Conservation (phyloP, 1,284 basidiomycete genomes). For the Testicularia cyperi region DNA sequence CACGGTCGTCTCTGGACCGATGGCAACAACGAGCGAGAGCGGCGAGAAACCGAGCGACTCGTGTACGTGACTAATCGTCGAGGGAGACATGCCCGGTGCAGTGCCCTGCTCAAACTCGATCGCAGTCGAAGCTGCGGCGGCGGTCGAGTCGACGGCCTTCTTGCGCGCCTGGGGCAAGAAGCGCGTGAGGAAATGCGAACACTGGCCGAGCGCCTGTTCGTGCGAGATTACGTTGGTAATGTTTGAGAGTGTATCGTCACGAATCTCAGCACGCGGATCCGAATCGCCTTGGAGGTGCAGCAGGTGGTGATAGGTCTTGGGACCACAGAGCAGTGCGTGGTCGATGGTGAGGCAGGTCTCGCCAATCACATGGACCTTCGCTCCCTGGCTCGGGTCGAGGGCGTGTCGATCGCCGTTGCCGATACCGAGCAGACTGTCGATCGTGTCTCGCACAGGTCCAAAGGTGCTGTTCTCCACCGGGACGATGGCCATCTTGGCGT, state of each 20-base stretch:
- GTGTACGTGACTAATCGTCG: conserved; percentile 10
- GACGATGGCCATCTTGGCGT: conserved; percentile 37
- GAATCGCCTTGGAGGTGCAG: conserved; percentile 28
- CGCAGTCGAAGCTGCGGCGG: conserved; percentile 30
- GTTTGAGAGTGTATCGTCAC: conserved; percentile 35
- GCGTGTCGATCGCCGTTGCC: conserved; percentile 31
- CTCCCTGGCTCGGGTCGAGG: conserved; percentile 13
- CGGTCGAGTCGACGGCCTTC: conserved; percentile 35
- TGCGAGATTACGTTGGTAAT: conserved; percentile 43
- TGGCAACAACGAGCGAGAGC: conserved; percentile 30
- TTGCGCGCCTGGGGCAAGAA: conserved; percentile 35
- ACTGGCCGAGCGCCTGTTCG: conserved; percentile 42
- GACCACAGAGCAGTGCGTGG: conserved; percentile 37
- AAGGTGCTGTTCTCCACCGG: conserved; percentile 39
- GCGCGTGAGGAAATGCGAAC: conserved; percentile 29
- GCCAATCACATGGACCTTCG: conserved; percentile 24
- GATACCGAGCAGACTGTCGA: conserved; percentile 30
- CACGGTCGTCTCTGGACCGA: conserved; percentile 22
- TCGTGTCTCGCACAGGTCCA: conserved; percentile 31
- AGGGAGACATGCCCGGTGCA: conserved; percentile 21
- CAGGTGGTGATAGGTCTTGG: conserved; percentile 35
- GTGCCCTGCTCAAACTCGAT: conserved; percentile 33
- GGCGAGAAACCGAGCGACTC: conserved; percentile 31
- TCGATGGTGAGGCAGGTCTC: conserved; percentile 28
- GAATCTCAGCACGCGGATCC: conserved; percentile 16